Evolutionary conservation across 2,329 filamentous ascomycete genomes (phyloP), one percentile per base, ranked within the genome.

Genomic region (Botryotinia calthae): DNA sequence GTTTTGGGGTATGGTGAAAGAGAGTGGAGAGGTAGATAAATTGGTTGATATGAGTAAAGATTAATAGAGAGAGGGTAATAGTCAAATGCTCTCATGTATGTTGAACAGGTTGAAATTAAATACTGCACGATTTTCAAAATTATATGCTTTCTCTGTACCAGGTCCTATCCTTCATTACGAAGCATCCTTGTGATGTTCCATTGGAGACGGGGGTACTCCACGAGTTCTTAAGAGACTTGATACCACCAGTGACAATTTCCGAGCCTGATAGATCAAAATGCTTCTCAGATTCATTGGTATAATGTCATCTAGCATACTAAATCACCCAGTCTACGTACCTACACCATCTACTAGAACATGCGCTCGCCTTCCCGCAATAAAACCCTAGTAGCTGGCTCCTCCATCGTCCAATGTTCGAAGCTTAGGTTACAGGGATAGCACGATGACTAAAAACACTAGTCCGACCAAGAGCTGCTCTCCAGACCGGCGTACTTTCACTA

Each of bases 1-100:
- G 16, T 79, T 77, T 58, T 76, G 71, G 61, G 73, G 71, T 0
- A 78, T 79, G 77, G 75, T 78, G 9, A 74, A 56, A 37, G 72
- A 77, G 48, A 77, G 75, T 66, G 70, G 70, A 37, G 70, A 71
- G 70, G 61, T 10, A n/a, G 59, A 54, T 42, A 67, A 67, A 28
- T 34, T 71, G 14, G 59, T 71, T 18, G 61, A 16, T 37, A 65
- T 71, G 70, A 65, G 70, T 42, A 65, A n/a, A 4, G 18, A 28
- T 28, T 51, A 20, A 42, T 56, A n/a, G 34, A 28, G 44, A n/a
- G 34, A 22, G 44, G 34, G 2, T 56, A 9, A 31, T 25, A 0
- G 12, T 42, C 34, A 12, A 14, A 42, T 42, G n/a, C 37, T 31
- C 4, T 44, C n/a, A 37, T 67, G 8, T 9, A 56, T 56, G 9